Percentiles rank a stretch among this genome's conserved stretches.
Evolutionary conservation across 768 basidiomycete genomes (phyloP).

Genomic region (Antrodiella citrinella): DNA sequence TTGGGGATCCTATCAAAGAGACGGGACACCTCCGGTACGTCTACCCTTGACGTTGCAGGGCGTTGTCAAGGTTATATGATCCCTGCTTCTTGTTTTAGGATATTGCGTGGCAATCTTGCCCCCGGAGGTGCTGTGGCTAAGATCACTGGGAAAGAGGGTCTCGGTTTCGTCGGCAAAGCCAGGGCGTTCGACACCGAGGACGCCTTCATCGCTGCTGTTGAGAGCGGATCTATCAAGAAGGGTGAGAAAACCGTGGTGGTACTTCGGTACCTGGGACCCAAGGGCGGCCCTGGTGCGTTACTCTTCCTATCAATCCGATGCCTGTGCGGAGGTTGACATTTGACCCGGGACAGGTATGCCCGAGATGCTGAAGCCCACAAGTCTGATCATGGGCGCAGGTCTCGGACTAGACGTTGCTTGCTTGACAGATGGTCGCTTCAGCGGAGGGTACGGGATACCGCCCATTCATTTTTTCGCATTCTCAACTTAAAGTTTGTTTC

Average conservation of each 20-base stretch:
- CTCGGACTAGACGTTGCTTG: constrained; percentile 94
- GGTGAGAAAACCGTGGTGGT: constrained; percentile 97
- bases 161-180: constrained; percentile 85
- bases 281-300: constrained; percentile 84
- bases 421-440: constrained; percentile 96
- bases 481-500: constrained; percentile 9
- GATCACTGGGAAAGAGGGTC: constrained; percentile 93
- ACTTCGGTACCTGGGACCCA: constrained; percentile 91
- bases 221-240: constrained; percentile 79
- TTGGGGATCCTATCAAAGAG: constrained; percentile 80
- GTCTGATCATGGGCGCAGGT: constrained; percentile 97
- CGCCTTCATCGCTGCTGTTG: constrained; percentile 81
- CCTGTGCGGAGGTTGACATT: constrained; percentile 4
- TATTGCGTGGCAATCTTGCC: constrained; percentile 86
- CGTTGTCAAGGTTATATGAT: too few relatives aligned
- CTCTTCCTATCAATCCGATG: background rate
- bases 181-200: constrained; percentile 89
- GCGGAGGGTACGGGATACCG: constrained; percentile 70
- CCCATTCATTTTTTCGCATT: constrained; percentile 1
- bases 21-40: constrained; percentile 83
- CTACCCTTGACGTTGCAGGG: too few relatives aligned
- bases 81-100: constrained; percentile 36
- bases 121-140: constrained; percentile 96
- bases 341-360: constrained; percentile 70
- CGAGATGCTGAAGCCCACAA: constrained; percentile 98